phyloP scores from a whole-genome alignment of 2,329 filamentous ascomycete genomes.

The Amphichorda felina region DNA sequence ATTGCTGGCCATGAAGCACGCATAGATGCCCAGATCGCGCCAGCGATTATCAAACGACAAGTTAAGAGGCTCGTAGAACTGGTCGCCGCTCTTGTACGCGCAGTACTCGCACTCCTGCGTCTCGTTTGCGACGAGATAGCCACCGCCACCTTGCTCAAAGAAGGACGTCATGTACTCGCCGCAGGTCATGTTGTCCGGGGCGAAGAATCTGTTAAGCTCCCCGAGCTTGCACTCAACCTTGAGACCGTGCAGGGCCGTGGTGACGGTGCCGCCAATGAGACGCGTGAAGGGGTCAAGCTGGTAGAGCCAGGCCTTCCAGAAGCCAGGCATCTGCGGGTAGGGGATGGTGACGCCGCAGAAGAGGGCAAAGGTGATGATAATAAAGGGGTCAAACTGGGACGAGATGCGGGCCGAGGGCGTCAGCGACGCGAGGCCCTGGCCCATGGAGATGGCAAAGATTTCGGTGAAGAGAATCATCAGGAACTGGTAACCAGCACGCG shows the following conservation, averaged over 20 bases:
- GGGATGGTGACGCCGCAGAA: slow-evolving; percentile 86
- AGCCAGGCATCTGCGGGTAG: slow-evolving; percentile 61
- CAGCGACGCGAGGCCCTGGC: slow-evolving; percentile 62
- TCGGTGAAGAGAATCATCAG: slow-evolving; percentile 76
- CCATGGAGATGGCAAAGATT: slow-evolving; percentile 71
- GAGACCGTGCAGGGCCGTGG: slow-evolving; percentile 60
- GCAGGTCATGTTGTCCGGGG: slow-evolving; percentile 55
- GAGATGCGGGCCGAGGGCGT: slow-evolving; percentile 72
- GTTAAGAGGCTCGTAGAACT: slow-evolving; percentile 61
- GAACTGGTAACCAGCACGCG: slow-evolving; percentile 75
- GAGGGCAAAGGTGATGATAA: slow-evolving; percentile 71
- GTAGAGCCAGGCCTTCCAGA: slow-evolving; percentile 75
- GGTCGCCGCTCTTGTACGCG: slow-evolving; percentile 65
- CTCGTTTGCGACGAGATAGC: slow-evolving; percentile 57
- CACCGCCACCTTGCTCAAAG: slow-evolving; percentile 54
- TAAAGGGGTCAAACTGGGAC: slow-evolving; percentile 67
- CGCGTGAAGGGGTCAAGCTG: slow-evolving; percentile 75
- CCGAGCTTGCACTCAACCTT: slow-evolving; percentile 44
- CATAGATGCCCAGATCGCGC: slow-evolving; percentile 72
- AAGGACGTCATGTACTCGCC: slow-evolving; percentile 65
- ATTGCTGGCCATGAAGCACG: slow-evolving; percentile 68
- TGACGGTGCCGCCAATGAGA: slow-evolving; percentile 68
- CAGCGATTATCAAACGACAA: slow-evolving; percentile 60
- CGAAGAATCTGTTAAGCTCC: slow-evolving; percentile 58
- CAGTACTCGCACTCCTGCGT: slow-evolving; percentile 69